A percentile compares a stretch with the other conserved stretches of the same genome.
Conservation (phyloP, 306 rosid species). For the Biancaea sappan region DNA sequence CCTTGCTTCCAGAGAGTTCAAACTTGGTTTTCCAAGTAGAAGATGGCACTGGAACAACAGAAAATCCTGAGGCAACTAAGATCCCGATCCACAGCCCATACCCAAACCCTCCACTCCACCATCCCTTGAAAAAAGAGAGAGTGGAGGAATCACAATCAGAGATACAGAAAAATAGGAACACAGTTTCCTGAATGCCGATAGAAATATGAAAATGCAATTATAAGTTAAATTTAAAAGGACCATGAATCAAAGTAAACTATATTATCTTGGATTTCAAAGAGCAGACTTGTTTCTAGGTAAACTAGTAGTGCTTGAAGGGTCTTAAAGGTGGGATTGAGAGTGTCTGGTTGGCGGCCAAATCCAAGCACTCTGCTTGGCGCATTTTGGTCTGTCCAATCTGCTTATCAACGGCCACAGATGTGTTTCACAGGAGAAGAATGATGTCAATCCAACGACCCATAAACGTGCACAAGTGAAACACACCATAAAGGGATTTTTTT, state of each 20-base stretch:
- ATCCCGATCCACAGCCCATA: constrained; percentile 94
- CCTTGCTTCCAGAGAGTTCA: constrained; percentile 58
- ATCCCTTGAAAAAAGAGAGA: constrained; percentile 61
- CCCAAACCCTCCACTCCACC: constrained; percentile 99
- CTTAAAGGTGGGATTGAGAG: no score
- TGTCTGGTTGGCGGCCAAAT: no score
- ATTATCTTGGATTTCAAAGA: not conserved
- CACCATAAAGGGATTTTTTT: no score
- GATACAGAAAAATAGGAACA: constrained; percentile 19
- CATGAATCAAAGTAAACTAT: not conserved
- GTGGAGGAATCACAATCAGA: constrained; percentile 21
- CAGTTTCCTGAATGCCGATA: constrained; percentile 13
- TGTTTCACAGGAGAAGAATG: no score
- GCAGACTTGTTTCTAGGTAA: not conserved
- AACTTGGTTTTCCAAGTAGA: constrained; percentile 72
- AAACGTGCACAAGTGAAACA: no score
- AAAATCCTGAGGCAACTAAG: constrained; percentile 80
- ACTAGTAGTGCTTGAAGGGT: not conserved
- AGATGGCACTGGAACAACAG: constrained; percentile 89
- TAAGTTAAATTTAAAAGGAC: constrained; percentile 10
- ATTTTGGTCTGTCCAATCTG: no score
- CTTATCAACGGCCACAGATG: no score
- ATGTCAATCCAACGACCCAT: no score
- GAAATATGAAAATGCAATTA: constrained; percentile 18
- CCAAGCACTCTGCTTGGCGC: no score